These are phyloP conservation scores for Penicillium steckii DNA, from an alignment of 495 filamentous ascomycete species.

Conservation along the genomic window DNA sequence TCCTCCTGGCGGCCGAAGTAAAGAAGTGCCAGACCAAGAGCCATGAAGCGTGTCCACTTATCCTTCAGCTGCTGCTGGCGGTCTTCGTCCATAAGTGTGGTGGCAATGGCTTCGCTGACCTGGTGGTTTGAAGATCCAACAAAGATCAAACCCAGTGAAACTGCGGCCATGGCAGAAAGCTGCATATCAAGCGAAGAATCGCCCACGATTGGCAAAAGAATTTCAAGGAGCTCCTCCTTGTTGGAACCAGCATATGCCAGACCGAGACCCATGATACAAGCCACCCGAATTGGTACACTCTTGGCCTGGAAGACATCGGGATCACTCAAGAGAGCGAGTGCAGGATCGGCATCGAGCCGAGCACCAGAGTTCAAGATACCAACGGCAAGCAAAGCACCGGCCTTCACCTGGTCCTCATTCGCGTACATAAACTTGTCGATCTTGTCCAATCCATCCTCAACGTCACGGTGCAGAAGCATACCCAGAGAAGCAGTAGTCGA, in stretches of 20 bases:
- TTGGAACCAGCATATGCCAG: conserved; percentile 91
- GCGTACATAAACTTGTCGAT: conserved; percentile 91
- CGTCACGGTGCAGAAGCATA: conserved; percentile 86
- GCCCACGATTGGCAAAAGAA: conserved; percentile 80
- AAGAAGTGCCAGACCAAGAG: conserved; percentile 86
- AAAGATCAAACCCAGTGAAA: conserved; percentile 86
- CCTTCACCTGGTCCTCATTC: conserved; percentile 80
- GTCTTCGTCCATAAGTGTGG: conserved; percentile 88
- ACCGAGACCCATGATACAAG: conserved; percentile 93
- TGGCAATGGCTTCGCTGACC: conserved; percentile 84
- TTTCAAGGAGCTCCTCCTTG: conserved; percentile 75
- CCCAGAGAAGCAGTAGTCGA: conserved; percentile 92
- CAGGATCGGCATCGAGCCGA: conserved; percentile 80
- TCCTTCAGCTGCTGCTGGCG: conserved; percentile 84
- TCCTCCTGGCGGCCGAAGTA: conserved; percentile 97
- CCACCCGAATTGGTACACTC: conserved; percentile 69
- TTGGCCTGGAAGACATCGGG: conserved; percentile 73
- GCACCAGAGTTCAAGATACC: conserved; percentile 94
- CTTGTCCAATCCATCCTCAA: conserved; percentile 82
- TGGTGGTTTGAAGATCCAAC: conserved; percentile 89
- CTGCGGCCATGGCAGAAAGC: conserved; percentile 91
- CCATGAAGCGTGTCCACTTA: conserved; percentile 97
- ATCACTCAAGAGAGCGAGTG: conserved; percentile 79
- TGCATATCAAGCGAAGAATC: conserved; percentile 87
- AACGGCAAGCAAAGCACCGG: conserved; percentile 83